Conservation (phyloP, 2,329 filamentous ascomycete genomes). For the Calonectria fujianensis region DNA sequence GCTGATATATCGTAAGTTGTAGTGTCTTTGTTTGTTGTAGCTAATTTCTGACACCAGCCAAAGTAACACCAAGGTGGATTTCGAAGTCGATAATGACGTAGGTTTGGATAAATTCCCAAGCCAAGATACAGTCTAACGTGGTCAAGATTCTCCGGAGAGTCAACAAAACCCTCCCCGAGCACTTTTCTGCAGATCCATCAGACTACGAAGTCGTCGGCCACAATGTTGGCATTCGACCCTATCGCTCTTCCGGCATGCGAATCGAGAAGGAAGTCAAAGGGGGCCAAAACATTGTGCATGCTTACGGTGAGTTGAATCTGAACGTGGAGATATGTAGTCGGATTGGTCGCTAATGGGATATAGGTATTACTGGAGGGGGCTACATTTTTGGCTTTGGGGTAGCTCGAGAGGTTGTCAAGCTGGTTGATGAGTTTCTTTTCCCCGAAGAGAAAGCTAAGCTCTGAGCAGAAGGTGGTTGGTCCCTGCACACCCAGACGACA, state of each 20-base stretch:
- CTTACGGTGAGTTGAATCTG: background rate
- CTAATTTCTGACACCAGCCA: background rate
- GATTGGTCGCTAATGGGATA: background rate
- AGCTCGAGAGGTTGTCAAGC: background rate
- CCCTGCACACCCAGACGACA: background rate
- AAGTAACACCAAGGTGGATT: background rate
- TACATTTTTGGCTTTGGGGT: conserved; percentile 5
- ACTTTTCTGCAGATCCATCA: background rate
- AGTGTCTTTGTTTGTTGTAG: too few species aligned
- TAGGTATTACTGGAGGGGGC: background rate
- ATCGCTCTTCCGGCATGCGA: conserved; percentile 4
- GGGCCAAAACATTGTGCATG: conserved; percentile 3
- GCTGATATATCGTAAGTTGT: background rate
- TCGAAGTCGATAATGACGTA: conserved; percentile 5
- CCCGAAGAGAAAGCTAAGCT: background rate
- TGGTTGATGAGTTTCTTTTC: conserved; percentile 7
- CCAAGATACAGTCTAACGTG: background rate
- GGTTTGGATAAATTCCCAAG: background rate
- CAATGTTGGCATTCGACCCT: conserved; percentile 8
- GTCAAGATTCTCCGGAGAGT: background rate
- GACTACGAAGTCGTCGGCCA: conserved; percentile 1
- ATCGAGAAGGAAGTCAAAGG: conserved; percentile 2
- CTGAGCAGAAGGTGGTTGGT: background rate
- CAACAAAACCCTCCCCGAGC: background rate
- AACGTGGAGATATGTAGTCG: too few species aligned